Conservation (phyloP, 257 asterid species). For the Henckelia pumila region DNA sequence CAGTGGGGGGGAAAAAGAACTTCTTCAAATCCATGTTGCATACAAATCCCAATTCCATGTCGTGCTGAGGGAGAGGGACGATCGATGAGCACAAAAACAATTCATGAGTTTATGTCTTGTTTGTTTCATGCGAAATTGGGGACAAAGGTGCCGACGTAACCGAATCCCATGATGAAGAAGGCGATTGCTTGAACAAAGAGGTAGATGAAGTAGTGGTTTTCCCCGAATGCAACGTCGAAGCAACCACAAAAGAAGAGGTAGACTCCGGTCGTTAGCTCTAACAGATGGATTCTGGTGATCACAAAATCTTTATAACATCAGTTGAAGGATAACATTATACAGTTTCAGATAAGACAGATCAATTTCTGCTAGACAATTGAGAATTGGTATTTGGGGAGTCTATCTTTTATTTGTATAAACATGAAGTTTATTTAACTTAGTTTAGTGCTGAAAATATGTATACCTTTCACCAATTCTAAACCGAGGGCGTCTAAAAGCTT, state of each 20-base stretch:
- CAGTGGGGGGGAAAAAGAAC: too few species aligned
- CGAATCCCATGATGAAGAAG: slow-evolving; percentile 49
- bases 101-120: neutral
- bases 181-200: slow-evolving; percentile 49
- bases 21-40: neutral
- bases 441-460: slow-evolving; percentile 21
- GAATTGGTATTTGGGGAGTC: too few species aligned
- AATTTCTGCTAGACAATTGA: neutral
- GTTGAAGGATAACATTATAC: neutral
- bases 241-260: slow-evolving; percentile 46
- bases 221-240: slow-evolving; percentile 41
- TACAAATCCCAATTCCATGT: neutral
- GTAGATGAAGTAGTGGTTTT: slow-evolving; percentile 38
- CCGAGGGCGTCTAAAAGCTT: slow-evolving; percentile 29
- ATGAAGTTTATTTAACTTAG: neutral
- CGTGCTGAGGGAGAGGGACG: neutral
- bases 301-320: neutral
- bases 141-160: slow-evolving; percentile 44
- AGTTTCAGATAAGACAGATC: neutral
- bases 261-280: slow-evolving; percentile 42
- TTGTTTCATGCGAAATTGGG: neutral
- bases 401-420: too few species aligned
- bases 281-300: slow-evolving; percentile 31
- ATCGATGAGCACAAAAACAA: neutral
- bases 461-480: slow-evolving; percentile 40